These are phyloP conservation scores for Bolboschoenoplectus hybrid DNA, from an alignment of 202 grass and related monocot species.

Conservation along the genomic window DNA sequence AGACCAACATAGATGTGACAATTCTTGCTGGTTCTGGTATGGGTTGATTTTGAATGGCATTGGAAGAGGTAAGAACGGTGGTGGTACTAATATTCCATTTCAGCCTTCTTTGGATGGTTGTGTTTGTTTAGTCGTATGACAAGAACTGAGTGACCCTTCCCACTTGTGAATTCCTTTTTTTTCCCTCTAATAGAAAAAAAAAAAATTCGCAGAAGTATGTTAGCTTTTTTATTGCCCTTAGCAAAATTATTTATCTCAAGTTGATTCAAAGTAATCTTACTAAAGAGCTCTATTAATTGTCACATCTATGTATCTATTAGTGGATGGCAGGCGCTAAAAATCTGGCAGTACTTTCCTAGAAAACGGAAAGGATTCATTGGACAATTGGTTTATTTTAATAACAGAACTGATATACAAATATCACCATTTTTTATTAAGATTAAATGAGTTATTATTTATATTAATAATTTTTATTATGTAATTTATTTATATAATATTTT, in stretches of 20 bases:
- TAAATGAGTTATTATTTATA: no score
- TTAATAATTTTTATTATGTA: no score
- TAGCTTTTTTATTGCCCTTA: background rate
- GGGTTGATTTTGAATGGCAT: background rate
- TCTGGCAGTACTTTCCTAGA: no score
- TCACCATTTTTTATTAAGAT: no score
- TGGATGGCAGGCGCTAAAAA: no score
- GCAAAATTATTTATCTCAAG: background rate
- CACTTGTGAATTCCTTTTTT: background rate
- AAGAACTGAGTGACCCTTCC: background rate
- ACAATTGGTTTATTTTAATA: background rate
- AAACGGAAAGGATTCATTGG: no score
- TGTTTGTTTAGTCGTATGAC: conserved; percentile 23
- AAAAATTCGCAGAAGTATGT: background rate
- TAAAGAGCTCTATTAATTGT: no score
- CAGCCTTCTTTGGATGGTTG: conserved; percentile 13
- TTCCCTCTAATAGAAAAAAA: background rate
- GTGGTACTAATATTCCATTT: conserved; percentile 19
- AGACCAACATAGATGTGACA: background rate
- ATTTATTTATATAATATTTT: no score
- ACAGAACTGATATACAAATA: no score
- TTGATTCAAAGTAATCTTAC: background rate
- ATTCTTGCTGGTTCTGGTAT: background rate
- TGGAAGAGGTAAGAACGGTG: background rate
- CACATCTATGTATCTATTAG: no score